Evolutionary conservation across 352 stramenopile genomes (phyloP).

Genomic region (Plasmopara viticola): DNA sequence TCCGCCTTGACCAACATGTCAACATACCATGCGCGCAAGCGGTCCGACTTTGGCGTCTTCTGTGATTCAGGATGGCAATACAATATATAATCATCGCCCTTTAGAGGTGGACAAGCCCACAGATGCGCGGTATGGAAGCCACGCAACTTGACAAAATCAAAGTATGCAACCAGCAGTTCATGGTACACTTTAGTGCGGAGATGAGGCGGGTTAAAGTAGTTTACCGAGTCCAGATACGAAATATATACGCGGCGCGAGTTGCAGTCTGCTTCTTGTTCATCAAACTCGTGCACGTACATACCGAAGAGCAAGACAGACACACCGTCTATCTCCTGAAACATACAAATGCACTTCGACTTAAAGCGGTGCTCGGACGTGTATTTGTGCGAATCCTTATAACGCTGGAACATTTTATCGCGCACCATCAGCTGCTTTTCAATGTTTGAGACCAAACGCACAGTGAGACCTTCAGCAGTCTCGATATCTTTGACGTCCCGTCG

Average conservation of each 20-base stretch:
- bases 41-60: conserved; percentile 97
- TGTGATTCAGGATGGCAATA: conserved; percentile 98
- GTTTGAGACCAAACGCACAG: conserved; percentile 93
- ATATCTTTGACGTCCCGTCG: conserved; percentile 84
- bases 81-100: conserved; percentile 99
- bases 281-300: conserved; percentile 99
- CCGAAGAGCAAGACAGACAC: conserved; percentile 99
- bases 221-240: conserved; percentile 99
- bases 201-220: conserved; percentile 95
- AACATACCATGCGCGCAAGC: conserved; percentile 95
- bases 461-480: conserved; percentile 87
- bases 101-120: conserved; percentile 98
- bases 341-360: conserved; percentile 97
- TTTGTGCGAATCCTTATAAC: conserved; percentile 90
- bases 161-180: conserved; percentile 97
- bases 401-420: conserved; percentile 91
- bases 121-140: conserved; percentile 98
- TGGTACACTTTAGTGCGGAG: conserved; percentile 99
- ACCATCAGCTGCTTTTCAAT: conserved; percentile 95
- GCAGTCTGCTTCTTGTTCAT: conserved; percentile 92
- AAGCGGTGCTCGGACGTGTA: conserved; percentile 87
- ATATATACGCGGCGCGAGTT: conserved; percentile 97
- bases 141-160: conserved; percentile 95
- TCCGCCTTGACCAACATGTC: conserved; percentile 86
- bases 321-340: conserved; percentile 99